Conservation (phyloP, 495 filamentous ascomycete species). For the Aspergillus kassunensis region DNA sequence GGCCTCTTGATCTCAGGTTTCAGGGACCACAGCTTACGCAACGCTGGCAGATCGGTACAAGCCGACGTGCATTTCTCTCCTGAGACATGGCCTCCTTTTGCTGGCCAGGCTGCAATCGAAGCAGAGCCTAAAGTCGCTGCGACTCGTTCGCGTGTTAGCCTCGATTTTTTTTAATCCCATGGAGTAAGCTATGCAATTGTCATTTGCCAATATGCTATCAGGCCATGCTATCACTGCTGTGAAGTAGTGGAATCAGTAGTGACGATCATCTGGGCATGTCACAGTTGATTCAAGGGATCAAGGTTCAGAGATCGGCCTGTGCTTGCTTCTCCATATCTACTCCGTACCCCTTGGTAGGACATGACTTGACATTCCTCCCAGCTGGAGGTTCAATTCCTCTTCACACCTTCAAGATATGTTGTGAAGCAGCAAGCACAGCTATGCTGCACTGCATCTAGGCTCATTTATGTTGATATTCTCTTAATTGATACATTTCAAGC, state of each 20-base stretch:
- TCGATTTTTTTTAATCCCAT: neutral
- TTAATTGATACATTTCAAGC: slow-evolving; percentile 7
- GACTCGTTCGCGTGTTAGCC: neutral
- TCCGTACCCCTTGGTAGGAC: slow-evolving; percentile 5
- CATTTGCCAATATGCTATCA: neutral
- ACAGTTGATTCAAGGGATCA: neutral
- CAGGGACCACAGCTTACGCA: slow-evolving; percentile 24
- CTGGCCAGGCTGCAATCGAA: slow-evolving; percentile 7
- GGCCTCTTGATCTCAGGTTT: slow-evolving; percentile 9
- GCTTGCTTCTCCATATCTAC: neutral
- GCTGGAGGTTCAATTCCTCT: neutral
- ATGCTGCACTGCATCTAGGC: slow-evolving; percentile 9
- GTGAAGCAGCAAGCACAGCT: neutral
- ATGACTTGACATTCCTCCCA: neutral
- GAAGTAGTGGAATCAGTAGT: slow-evolving; percentile 4
- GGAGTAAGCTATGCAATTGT: neutral
- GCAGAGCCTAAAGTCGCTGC: no score
- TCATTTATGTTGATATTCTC: slow-evolving; percentile 15
- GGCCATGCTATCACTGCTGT: no score
- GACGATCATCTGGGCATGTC: slow-evolving; percentile 7
- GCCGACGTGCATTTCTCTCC: neutral
- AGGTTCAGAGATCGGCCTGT: neutral
- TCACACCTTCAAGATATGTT: neutral
- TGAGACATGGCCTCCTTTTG: slow-evolving; percentile 4
- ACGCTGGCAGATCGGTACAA: slow-evolving; percentile 12